These are phyloP conservation scores for Paspalum vaginatum DNA, from an alignment of 176 grass and related monocot species.

Conservation along the genomic window DNA sequence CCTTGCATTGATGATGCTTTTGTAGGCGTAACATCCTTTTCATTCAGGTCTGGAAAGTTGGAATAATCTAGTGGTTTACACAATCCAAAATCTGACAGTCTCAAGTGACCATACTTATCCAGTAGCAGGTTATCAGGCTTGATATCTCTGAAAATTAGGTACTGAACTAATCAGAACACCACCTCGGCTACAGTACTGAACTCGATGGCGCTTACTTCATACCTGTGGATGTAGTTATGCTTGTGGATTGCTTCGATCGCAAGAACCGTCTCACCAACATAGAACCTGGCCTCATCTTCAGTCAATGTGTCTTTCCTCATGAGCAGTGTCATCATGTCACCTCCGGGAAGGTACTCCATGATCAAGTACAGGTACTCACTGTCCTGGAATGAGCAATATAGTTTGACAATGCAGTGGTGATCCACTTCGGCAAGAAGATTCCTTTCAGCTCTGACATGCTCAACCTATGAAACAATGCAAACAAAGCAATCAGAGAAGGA, in stretches of 20 bases:
- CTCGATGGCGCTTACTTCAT: neutral
- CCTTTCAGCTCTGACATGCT: slow-evolving; percentile 99
- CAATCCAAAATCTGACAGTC: slow-evolving; percentile 95
- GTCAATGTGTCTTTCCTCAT: slow-evolving; percentile 95
- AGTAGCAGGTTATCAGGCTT: slow-evolving; percentile 98
- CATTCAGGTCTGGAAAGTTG: slow-evolving; percentile 92
- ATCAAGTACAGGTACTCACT: slow-evolving; percentile 89
- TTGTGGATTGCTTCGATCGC: slow-evolving; percentile 95
- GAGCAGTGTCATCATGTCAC: slow-evolving; percentile 97
- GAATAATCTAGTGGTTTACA: slow-evolving; percentile 88
- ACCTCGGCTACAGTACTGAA: neutral
- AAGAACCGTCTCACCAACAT: slow-evolving; percentile 83
- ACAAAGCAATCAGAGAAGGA: neutral
- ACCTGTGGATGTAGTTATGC: slow-evolving; percentile 99
- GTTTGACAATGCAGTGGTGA: slow-evolving; percentile 91
- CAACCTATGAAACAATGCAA: slow-evolving; percentile 58
- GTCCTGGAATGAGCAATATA: slow-evolving; percentile 98
- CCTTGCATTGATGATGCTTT: slow-evolving; percentile 45
- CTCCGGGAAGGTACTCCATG: slow-evolving; percentile 98
- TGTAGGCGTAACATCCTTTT: slow-evolving; percentile 71
- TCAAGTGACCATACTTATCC: slow-evolving; percentile 92
- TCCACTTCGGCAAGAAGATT: slow-evolving; percentile 99
- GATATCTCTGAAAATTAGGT: slow-evolving; percentile 82
- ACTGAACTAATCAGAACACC: slow-evolving; percentile 24
- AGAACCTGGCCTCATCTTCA: slow-evolving; percentile 90